Conservation (phyloP, 495 filamentous ascomycete genomes). For the Penicillium roqueforti region DNA sequence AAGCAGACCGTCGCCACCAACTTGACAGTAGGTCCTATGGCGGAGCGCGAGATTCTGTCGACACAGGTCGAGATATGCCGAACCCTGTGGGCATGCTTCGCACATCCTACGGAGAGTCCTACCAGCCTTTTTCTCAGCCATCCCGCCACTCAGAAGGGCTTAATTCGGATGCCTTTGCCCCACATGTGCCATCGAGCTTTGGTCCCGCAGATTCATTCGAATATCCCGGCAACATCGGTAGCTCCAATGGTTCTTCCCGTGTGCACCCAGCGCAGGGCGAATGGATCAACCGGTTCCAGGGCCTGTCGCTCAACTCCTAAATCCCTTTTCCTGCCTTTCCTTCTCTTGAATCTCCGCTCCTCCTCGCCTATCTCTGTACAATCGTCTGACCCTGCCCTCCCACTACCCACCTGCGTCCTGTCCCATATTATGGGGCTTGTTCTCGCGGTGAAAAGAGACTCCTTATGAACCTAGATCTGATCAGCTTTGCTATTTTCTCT, state of each 20-base stretch:
- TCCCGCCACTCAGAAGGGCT: conserved; percentile 27
- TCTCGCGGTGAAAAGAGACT: conserved; percentile 3
- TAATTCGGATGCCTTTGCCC: conserved; percentile 35
- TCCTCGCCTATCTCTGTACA: conserved; percentile 14
- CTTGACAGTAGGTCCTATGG: conserved; percentile 32
- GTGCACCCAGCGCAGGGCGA: conserved; percentile 39
- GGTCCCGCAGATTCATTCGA: conserved; percentile 35
- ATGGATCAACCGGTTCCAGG: conserved; percentile 47
- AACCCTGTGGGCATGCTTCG: conserved; percentile 36
- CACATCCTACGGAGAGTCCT: conserved; percentile 35
- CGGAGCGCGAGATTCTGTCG: conserved; percentile 26
- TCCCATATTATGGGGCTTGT: background rate
- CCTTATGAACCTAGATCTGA: conserved; percentile 10
- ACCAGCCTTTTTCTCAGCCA: conserved; percentile 33
- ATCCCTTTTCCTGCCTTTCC: background rate
- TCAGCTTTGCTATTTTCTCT: background rate
- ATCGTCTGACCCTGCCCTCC: background rate
- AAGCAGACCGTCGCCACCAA: conserved; percentile 36
- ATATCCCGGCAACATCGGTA: conserved; percentile 24
- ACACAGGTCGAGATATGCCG: conserved; percentile 29
- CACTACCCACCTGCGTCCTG: background rate
- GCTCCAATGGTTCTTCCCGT: conserved; percentile 28
- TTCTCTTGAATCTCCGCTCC: background rate
- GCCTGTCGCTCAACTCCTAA: conserved; percentile 49
- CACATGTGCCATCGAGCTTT: conserved; percentile 32